phyloP scores from a whole-genome alignment of 257 asterid species.

The Lithospermum erythrorhizon region DNA sequence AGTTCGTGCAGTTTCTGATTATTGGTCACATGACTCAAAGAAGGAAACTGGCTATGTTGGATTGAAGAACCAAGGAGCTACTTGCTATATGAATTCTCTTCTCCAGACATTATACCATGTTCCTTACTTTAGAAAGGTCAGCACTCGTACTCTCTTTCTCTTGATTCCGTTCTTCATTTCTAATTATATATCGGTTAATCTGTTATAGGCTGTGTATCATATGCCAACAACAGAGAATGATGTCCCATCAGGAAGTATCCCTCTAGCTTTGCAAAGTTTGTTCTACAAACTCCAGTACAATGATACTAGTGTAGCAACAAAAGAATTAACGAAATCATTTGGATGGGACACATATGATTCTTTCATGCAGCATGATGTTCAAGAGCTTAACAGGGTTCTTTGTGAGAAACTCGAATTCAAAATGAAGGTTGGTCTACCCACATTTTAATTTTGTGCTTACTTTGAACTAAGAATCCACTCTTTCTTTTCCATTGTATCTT shows the following conservation, averaged over 20 bases:
- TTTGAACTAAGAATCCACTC: background rate
- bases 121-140: conserved; percentile 48
- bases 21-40: conserved; percentile 28
- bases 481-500: background rate
- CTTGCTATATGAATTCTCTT: conserved; percentile 50
- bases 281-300: conserved; percentile 40
- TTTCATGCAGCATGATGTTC: conserved; percentile 43
- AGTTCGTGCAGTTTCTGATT: conserved; percentile 16
- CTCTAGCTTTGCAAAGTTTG: conserved; percentile 46
- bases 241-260: conserved; percentile 36
- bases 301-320: conserved; percentile 28
- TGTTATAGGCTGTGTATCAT: conserved; percentile 33
- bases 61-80: conserved; percentile 44
- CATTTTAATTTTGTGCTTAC: background rate
- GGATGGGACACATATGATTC: conserved; percentile 50
- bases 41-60: conserved; percentile 50
- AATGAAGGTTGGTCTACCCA: conserved; percentile 28
- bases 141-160: conserved; percentile 1
- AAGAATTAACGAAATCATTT: conserved; percentile 45
- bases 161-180: background rate
- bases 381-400: conserved; percentile 40
- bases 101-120: conserved; percentile 42
- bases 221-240: conserved; percentile 35
- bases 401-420: conserved; percentile 48
- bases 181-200: too few species aligned